phyloP scores from a whole-genome alignment of 345 rosid species.

The Excoecaria agallocha region DNA sequence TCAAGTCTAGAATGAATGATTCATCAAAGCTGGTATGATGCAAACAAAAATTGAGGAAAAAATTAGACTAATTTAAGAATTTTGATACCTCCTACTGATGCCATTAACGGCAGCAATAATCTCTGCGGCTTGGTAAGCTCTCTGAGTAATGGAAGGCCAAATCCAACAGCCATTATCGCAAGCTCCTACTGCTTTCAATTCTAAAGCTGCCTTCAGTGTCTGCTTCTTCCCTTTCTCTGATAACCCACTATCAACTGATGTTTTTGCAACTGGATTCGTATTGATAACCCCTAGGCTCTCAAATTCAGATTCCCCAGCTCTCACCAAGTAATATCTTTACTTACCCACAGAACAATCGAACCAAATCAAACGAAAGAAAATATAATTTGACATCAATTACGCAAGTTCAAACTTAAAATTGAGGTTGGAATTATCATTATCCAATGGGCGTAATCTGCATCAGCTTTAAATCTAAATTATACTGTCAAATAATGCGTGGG shows the following conservation, averaged over 20 bases:
- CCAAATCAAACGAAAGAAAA: not conserved
- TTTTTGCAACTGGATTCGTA: constrained; percentile 85
- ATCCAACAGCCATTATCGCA: constrained; percentile 84
- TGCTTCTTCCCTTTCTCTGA: constrained; percentile 89
- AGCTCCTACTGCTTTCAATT: constrained; percentile 72
- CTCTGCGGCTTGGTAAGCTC: constrained; percentile 95
- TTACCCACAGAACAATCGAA: constrained; percentile 19
- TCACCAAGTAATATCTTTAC: constrained; percentile 74
- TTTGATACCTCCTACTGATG: too few relatives aligned
- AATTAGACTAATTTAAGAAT: too few relatives aligned
- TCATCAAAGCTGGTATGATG: not conserved
- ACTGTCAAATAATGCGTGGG: not conserved
- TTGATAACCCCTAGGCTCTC: constrained; percentile 79
- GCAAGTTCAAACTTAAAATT: not conserved
- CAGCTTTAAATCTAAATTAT: not conserved
- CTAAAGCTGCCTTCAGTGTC: constrained; percentile 57
- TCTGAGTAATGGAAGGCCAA: constrained; percentile 96
- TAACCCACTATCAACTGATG: constrained; percentile 80
- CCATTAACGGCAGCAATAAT: constrained; percentile 74
- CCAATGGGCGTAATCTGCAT: not conserved
- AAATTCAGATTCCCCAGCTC: constrained; percentile 87
- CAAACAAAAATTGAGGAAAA: not conserved
- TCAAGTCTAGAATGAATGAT: not conserved
- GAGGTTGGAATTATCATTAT: not conserved
- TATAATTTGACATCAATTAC: not conserved